Evolutionary conservation across 805 yeast species (phyloP), one percentile per base, ranked within the genome.

Genomic region (Wickerhamiella alocasiicola): DNA sequence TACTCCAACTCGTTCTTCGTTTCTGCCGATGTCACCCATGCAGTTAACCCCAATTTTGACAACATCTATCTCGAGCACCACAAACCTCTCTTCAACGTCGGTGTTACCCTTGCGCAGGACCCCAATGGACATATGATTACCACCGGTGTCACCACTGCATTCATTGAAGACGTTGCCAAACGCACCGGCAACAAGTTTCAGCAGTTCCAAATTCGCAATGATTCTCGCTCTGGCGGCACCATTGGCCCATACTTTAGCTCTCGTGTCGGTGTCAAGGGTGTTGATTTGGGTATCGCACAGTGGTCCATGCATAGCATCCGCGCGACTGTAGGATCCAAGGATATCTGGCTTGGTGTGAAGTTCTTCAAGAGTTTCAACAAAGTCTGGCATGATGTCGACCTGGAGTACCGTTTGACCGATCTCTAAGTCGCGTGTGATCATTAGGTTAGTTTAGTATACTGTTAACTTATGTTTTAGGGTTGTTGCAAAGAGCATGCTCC

Each of bases 71-170:
- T 81, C 54, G 87, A 80, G 52, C 60, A 78, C 61, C 93, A 82
- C 65, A 76, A 73, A 56, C 91, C 94, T 15, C 63, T 74, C 45
- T 85, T 88, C 47, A 83, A 83, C 64, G 71, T 66, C 29, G 95
- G 94, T 44, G 56, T 81, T 45, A 65, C 84, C 1, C 56, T 84
- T 23, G 69, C 82, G 2, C 64, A 76, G 49, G 93, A 83, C 59
- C 74, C 93, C 29, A 79, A 81, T 57, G 85, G 81, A 11, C 80
- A 78, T 55, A 76, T 81, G 79, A 84, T 87, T 19, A 81, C 94
- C 6, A 93, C 83, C 55, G 67, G 78, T 3, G 74, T 76, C 35
- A 83, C 88, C 13, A 60, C 72, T 16, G 79, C 88, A 0, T 63
- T 84, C 37, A 66, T 74, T 36, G 81, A 80, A 57, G 78, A 78